These are phyloP conservation scores for Coffea humblotiana DNA, from an alignment of 305 asterid species.

Conservation along the genomic window DNA sequence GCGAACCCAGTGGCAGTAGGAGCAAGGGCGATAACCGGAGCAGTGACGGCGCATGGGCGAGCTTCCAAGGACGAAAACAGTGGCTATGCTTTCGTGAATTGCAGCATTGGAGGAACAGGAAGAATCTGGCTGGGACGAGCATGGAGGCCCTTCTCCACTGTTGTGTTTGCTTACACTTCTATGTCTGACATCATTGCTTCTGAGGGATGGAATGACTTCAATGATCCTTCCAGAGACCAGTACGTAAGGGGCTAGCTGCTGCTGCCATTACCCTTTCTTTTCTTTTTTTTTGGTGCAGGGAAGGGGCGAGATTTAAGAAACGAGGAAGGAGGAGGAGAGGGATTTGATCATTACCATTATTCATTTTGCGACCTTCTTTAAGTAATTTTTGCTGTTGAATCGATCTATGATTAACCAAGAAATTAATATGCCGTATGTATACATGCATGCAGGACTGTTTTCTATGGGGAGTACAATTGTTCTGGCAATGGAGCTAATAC, in stretches of 20 bases:
- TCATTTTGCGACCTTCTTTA: no score
- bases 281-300: no score
- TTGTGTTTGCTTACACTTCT: conserved; percentile 54
- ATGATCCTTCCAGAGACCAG: conserved; percentile 80
- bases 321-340: no score
- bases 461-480: conserved; percentile 86
- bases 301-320: no score
- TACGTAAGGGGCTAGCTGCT: conserved; percentile 21
- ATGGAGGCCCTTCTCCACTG: conserved; percentile 88
- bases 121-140: conserved; percentile 87
- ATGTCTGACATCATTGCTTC: conserved; percentile 88
- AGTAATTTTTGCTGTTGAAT: no score
- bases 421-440: no score
- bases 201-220: conserved; percentile 92
- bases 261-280: neutral
- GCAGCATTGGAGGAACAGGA: conserved; percentile 79
- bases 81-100: conserved; percentile 66
- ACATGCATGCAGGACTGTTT: conserved; percentile 48
- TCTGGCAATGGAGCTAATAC: conserved; percentile 65
- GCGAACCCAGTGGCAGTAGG: conserved; percentile 71
- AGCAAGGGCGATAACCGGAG: conserved; percentile 57
- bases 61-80: conserved; percentile 76
- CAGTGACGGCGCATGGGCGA: conserved; percentile 77
- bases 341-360: no score
- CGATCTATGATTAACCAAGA: no score